Conservation (phyloP, 2,329 filamentous ascomycete genomes). For the Aspergillus unguis region DNA sequence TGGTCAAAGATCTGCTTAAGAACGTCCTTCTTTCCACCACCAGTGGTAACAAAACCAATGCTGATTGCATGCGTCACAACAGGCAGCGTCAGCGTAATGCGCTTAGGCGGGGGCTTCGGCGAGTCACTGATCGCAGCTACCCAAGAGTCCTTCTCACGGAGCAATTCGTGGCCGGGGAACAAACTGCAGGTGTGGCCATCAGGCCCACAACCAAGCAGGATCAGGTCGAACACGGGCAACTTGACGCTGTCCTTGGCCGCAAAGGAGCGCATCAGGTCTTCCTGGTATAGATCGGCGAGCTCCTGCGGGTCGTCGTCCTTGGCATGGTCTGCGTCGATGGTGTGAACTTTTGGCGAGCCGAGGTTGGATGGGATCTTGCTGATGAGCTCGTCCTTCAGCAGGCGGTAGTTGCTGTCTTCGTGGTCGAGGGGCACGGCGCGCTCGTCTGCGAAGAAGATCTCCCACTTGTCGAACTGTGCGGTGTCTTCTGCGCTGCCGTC, state of each 20-base stretch:
- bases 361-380: constrained; percentile 74
- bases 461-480: constrained; percentile 81
- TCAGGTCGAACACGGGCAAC: constrained; percentile 88
- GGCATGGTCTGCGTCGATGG: constrained; percentile 66
- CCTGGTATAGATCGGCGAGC: constrained; percentile 89
- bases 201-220: constrained; percentile 89
- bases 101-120: constrained; percentile 85
- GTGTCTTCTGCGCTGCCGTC: constrained; percentile 56
- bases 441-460: constrained; percentile 98
- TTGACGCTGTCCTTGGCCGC: constrained; percentile 91
- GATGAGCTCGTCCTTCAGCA: constrained; percentile 82
- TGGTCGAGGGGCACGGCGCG: constrained; percentile 89
- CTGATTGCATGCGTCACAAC: constrained; percentile 83
- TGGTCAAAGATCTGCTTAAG: constrained; percentile 88
- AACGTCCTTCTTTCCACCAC: constrained; percentile 82
- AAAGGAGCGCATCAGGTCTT: constrained; percentile 78
- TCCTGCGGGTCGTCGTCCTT: constrained; percentile 84
- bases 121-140: constrained; percentile 88
- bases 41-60: constrained; percentile 89
- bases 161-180: constrained; percentile 83
- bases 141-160: constrained; percentile 87
- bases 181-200: constrained; percentile 97
- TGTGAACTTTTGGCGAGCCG: constrained; percentile 68
- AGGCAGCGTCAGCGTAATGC: constrained; percentile 88
- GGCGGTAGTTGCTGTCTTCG: constrained; percentile 87